Evolutionary conservation across 805 yeast genomes (phyloP).

Genomic region (Allodekkera sacchari): DNA sequence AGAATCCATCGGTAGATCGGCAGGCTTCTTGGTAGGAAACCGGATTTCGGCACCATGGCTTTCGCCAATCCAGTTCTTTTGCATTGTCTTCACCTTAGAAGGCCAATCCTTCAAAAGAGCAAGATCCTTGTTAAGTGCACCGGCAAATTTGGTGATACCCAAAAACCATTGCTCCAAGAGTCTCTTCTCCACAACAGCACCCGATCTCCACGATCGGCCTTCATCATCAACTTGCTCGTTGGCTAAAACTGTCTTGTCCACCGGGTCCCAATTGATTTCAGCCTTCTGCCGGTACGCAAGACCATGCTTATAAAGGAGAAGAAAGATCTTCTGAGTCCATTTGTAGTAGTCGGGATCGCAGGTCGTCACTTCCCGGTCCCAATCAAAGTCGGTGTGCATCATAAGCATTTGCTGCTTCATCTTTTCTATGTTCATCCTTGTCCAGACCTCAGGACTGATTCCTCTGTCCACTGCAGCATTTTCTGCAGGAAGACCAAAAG

Average conservation of each 20-base stretch:
- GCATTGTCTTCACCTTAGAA: constrained; percentile 80
- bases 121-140: constrained; percentile 58
- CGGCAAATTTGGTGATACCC: constrained; percentile 78
- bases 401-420: constrained; percentile 77
- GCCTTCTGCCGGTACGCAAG: constrained; percentile 82
- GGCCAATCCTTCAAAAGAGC: constrained; percentile 72
- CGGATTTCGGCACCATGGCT: constrained; percentile 69
- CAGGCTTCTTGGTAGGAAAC: constrained; percentile 28
- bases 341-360: constrained; percentile 82
- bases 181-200: constrained; percentile 84
- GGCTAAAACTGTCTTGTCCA: constrained; percentile 90
- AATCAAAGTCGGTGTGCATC: constrained; percentile 84
- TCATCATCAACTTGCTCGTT: constrained; percentile 91
- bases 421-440: constrained; percentile 63
- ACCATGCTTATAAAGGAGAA: constrained; percentile 64
- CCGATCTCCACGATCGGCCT: constrained; percentile 95
- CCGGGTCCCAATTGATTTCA: constrained; percentile 96
- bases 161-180: constrained; percentile 88
- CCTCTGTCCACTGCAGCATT: constrained; percentile 91
- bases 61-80: constrained; percentile 87
- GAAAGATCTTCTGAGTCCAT: constrained; percentile 85
- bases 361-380: constrained; percentile 87
- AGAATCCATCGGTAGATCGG: constrained; percentile 9
- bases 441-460: constrained; percentile 78
- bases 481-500: constrained; percentile 97